Evolutionary conservation across 2,329 filamentous ascomycete species (phyloP).

Genomic region (Raffaelea albimanens): DNA sequence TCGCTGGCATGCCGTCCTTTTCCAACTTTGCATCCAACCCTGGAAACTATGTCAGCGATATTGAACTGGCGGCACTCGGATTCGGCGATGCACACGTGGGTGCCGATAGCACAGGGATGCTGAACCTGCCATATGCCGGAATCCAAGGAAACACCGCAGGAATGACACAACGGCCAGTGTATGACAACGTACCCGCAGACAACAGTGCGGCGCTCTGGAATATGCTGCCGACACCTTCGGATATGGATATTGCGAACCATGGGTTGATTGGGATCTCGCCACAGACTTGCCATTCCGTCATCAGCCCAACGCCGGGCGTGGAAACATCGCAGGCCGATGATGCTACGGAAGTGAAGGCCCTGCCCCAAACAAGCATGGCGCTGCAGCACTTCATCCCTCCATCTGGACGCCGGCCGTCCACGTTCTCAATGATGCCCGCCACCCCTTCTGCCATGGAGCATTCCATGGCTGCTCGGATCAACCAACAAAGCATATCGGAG

Average conservation of each 20-base stretch:
- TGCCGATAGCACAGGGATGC: conserved; percentile 1
- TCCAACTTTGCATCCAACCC: background rate
- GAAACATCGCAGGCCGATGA: background rate
- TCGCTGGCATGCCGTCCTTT: background rate
- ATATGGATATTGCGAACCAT: conserved; percentile 2
- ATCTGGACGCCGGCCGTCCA: background rate
- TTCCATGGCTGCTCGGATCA: conserved; percentile 18
- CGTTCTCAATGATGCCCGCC: conserved; percentile 3
- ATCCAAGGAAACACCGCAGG: conserved; percentile 1
- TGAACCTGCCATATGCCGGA: conserved; percentile 3
- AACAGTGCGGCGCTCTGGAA: conserved; percentile 1
- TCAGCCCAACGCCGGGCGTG: background rate
- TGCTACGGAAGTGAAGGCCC: background rate
- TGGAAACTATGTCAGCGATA: background rate
- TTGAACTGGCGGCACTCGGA: background rate
- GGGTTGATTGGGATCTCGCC: conserved; percentile 2
- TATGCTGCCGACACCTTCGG: background rate
- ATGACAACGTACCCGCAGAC: conserved; percentile 6
- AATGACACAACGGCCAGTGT: conserved; percentile 4
- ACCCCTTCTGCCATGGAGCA: conserved; percentile 12
- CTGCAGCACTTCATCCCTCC: conserved; percentile 1
- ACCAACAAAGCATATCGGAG: conserved; percentile 29
- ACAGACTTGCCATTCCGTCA: background rate
- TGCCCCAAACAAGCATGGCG: conserved; percentile 1
- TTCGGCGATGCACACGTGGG: background rate